phyloP scores from a whole-genome alignment of 2,329 filamentous ascomycete species.

The Monilinia polystroma region DNA sequence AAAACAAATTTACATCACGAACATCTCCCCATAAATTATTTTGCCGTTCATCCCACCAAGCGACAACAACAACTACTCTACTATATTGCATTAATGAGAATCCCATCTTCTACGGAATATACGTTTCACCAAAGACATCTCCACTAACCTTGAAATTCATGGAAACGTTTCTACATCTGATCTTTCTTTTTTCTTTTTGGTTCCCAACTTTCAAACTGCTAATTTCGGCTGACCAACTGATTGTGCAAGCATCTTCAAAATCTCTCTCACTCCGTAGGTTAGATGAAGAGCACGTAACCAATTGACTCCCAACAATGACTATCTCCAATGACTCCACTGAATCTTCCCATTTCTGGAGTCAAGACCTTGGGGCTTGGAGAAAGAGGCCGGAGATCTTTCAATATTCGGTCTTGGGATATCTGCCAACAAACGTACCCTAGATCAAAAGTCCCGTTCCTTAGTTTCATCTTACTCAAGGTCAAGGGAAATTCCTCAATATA shows the following conservation, averaged over 20 bases:
- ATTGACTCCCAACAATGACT: too few species aligned
- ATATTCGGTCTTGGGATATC: constrained; percentile 13
- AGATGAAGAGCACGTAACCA: constrained; percentile 15
- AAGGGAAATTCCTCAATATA: not conserved
- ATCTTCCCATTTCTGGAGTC: constrained; percentile 12
- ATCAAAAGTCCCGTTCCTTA: not conserved
- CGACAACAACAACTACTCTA: too few species aligned
- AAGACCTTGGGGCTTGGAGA: constrained; percentile 12
- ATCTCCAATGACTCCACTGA: not conserved
- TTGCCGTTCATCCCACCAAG: not conserved
- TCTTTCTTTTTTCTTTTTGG: too few species aligned
- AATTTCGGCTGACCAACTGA: constrained; percentile 12
- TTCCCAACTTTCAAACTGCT: constrained; percentile 6
- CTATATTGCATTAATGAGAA: too few species aligned
- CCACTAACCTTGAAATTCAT: too few species aligned
- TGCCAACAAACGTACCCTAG: not conserved
- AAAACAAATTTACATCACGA: too few species aligned
- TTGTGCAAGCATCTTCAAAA: too few species aligned
- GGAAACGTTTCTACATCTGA: too few species aligned
- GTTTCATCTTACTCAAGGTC: constrained; percentile 8
- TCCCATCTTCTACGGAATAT: too few species aligned
- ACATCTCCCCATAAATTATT: too few species aligned
- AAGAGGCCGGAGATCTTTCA: constrained; percentile 19
- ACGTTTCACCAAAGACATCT: too few species aligned
- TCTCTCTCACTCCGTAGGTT: not conserved